Evolutionary conservation across 164 flowering plant species (phyloP).

Genomic region (Umbilicus rupestris): DNA sequence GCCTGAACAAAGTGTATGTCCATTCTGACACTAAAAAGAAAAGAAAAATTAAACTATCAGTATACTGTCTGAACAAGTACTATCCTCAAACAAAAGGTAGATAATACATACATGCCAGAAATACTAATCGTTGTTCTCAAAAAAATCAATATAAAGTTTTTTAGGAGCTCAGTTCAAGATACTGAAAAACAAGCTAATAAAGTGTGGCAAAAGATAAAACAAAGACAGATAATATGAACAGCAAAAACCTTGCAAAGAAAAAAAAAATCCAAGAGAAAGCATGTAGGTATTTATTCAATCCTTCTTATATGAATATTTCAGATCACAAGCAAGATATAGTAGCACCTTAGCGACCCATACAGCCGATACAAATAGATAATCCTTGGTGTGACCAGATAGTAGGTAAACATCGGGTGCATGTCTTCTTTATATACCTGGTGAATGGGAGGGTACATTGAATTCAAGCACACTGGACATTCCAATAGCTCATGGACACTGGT

Average conservation of each 20-base stretch:
- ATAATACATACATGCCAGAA: neutral
- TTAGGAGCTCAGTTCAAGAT: neutral
- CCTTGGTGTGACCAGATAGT: neutral
- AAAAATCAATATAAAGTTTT: neutral
- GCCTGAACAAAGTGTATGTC: neutral
- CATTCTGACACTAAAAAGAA: neutral
- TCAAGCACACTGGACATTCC: slow-evolving; percentile 17
- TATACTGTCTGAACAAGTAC: neutral
- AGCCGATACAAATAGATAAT: neutral
- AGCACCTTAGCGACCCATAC: neutral
- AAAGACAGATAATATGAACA: neutral
- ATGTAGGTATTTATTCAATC: too few species aligned
- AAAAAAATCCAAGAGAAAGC: neutral
- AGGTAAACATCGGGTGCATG: neutral
- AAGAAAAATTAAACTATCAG: neutral
- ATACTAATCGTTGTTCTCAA: neutral
- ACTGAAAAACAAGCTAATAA: neutral
- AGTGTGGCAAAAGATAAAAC: neutral
- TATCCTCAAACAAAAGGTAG: neutral
- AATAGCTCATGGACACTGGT: slow-evolving; percentile 13
- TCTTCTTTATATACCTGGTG: neutral
- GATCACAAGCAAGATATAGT: neutral
- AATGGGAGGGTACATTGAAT: slow-evolving; percentile 16
- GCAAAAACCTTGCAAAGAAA: neutral
- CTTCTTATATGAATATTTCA: too few species aligned